A percentile compares a stretch with the other conserved stretches of the same genome.
Conservation (phyloP, 371 early-diverging fungal species). For the Saksenaea oblongispora region DNA sequence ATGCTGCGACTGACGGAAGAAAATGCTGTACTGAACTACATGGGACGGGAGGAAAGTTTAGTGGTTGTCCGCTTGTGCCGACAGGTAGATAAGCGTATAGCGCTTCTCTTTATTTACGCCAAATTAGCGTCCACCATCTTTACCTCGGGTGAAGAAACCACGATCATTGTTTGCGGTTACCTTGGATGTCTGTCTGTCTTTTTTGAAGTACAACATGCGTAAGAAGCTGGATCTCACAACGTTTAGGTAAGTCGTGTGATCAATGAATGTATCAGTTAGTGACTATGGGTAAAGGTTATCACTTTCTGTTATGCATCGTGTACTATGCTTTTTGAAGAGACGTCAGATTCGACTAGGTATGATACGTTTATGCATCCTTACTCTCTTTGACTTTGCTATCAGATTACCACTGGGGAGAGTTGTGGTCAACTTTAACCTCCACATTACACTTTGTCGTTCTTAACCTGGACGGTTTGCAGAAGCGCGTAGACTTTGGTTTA, state of each 20-base stretch:
- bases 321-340: conserved; percentile 39
- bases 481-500: conserved; percentile 28
- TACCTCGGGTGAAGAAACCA: conserved; percentile 48
- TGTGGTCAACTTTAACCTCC: conserved; percentile 51
- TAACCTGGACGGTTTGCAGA: conserved; percentile 33
- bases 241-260: conserved; percentile 39
- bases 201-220: conserved; percentile 55
- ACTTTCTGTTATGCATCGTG: conserved; percentile 43
- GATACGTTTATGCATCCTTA: background rate
- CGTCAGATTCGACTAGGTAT: conserved; percentile 49
- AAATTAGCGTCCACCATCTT: conserved; percentile 45
- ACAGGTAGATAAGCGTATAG: conserved; percentile 19
- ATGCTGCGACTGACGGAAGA: conserved; percentile 47
- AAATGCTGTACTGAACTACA: conserved; percentile 20
- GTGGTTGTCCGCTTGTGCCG: conserved; percentile 33
- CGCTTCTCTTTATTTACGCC: background rate
- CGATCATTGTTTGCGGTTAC: conserved; percentile 40
- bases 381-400: background rate
- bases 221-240: conserved; percentile 55
- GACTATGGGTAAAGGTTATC: conserved; percentile 28
- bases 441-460: conserved; percentile 46
- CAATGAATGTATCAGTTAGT: background rate
- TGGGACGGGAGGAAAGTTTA: conserved; percentile 21
- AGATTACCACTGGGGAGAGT: conserved; percentile 58
- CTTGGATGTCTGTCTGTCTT: conserved; percentile 48